These are phyloP conservation scores for Fagopyrum esculentum DNA, from an alignment of 148 eudicot species.

Conservation along the genomic window DNA sequence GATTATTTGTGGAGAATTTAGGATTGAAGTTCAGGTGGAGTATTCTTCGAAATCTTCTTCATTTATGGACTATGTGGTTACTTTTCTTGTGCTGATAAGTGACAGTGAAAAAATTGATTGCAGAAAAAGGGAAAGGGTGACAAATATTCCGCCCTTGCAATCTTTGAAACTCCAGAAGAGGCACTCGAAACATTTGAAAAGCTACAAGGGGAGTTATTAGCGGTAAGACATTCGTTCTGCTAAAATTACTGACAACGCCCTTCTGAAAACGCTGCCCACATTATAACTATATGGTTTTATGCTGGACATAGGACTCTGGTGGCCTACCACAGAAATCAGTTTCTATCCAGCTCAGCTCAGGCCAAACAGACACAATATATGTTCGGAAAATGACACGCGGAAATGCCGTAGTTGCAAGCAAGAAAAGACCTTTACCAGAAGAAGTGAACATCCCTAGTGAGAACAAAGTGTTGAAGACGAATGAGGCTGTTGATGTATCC, in stretches of 20 bases:
- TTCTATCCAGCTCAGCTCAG: slow-evolving; percentile 42
- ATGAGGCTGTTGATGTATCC: slow-evolving; percentile 19
- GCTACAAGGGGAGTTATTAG: slow-evolving; percentile 36
- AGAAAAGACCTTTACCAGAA: slow-evolving; percentile 43
- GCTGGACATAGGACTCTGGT: slow-evolving; percentile 39
- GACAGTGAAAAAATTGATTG: slow-evolving; percentile 18
- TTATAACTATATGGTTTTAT: background rate
- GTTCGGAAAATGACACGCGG: slow-evolving; percentile 51
- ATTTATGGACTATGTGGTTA: background rate
- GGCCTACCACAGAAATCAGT: slow-evolving; percentile 60
- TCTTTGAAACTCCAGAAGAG: slow-evolving; percentile 41
- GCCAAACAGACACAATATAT: slow-evolving; percentile 37
- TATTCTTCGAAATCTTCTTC: background rate
- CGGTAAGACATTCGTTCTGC: slow-evolving; percentile 27
- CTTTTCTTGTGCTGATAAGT: background rate
- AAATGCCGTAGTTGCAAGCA: slow-evolving; percentile 25
- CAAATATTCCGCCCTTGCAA: slow-evolving; percentile 48
- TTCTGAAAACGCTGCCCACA: background rate
- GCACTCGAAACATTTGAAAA: slow-evolving; percentile 52
- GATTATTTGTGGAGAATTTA: slow-evolving; percentile 60
- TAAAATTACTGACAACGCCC: background rate
- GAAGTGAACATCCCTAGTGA: slow-evolving; percentile 20
- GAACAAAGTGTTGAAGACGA: slow-evolving; percentile 47
- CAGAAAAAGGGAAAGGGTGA: slow-evolving; percentile 36
- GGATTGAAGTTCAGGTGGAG: slow-evolving; percentile 62